These are phyloP conservation scores for Colletotrichum sp. DNA, from an alignment of 2,329 filamentous ascomycete genomes.

Conservation along the genomic window DNA sequence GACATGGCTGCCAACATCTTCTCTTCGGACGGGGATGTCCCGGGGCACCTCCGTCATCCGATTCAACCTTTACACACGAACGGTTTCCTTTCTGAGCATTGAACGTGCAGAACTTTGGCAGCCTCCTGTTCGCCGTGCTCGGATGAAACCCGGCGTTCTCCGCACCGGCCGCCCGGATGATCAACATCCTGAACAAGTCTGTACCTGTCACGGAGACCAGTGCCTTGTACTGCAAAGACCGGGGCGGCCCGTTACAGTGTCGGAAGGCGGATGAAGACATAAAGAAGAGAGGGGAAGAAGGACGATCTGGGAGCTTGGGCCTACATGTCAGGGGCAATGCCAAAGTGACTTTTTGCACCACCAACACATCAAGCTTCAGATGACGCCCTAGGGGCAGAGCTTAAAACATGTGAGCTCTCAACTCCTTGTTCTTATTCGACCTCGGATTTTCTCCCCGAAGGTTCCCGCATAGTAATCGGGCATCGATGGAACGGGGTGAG, in stretches of 20 bases:
- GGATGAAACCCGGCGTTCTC: conserved; percentile 3
- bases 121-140: background rate
- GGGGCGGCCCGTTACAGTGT: background rate
- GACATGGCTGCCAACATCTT: background rate
- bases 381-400: conserved; percentile 9
- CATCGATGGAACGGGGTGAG: background rate
- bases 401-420: conserved; percentile 8
- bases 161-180: background rate
- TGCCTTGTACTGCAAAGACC: background rate
- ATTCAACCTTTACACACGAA: background rate
- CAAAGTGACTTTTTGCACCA: background rate
- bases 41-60: background rate
- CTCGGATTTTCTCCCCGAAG: background rate
- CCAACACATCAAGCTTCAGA: conserved; percentile 14
- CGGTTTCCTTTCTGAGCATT: background rate
- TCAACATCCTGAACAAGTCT: background rate
- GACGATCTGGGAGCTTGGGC: conserved; percentile 7
- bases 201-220: background rate
- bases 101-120: background rate
- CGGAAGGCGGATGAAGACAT: background rate
- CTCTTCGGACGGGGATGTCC: background rate
- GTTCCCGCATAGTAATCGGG: background rate
- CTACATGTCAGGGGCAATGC: background rate
- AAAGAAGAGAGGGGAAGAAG: background rate
- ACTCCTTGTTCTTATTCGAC: background rate